phyloP scores from a whole-genome alignment of 345 rosid species.

The Punica granatum region DNA sequence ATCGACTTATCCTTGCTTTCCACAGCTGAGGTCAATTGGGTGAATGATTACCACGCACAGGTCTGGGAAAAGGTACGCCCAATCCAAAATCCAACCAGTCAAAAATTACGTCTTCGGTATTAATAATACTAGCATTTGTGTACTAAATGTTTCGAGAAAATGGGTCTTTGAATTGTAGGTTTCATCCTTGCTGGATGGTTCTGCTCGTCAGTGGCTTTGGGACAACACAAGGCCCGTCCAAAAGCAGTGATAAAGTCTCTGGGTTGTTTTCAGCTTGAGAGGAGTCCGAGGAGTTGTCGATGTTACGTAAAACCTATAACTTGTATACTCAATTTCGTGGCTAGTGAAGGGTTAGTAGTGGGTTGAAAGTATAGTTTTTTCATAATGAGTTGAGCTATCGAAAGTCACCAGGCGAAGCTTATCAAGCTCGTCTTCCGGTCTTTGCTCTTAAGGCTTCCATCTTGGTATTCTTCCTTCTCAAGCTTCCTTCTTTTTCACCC shows the following conservation, averaged over 20 bases:
- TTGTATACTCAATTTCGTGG: neutral
- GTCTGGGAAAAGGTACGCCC: constrained; percentile 83
- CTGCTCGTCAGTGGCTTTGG: constrained; percentile 78
- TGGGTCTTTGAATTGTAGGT: constrained; percentile 32
- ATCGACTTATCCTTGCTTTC: constrained; percentile 59
- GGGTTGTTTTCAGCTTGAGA: no score
- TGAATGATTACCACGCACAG: constrained; percentile 67
- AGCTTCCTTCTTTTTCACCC: no score
- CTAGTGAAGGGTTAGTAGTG: neutral
- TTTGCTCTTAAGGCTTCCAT: no score
- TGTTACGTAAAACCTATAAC: neutral
- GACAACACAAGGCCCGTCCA: constrained; percentile 57
- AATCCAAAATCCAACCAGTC: neutral
- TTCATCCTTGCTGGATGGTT: constrained; percentile 73
- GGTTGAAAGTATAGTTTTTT: no score
- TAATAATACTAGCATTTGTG: no score
- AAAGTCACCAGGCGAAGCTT: no score
- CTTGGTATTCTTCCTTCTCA: no score
- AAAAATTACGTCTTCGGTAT: no score
- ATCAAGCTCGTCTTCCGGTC: no score
- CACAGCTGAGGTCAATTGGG: constrained; percentile 61
- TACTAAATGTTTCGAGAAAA: neutral
- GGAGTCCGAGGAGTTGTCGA: neutral
- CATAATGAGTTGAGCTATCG: no score
- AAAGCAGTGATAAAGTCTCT: constrained; percentile 24